Evolutionary conservation across 495 filamentous ascomycete species (phyloP), one percentile per base, ranked within the genome.

Genomic region (Daldinia vernicosa): DNA sequence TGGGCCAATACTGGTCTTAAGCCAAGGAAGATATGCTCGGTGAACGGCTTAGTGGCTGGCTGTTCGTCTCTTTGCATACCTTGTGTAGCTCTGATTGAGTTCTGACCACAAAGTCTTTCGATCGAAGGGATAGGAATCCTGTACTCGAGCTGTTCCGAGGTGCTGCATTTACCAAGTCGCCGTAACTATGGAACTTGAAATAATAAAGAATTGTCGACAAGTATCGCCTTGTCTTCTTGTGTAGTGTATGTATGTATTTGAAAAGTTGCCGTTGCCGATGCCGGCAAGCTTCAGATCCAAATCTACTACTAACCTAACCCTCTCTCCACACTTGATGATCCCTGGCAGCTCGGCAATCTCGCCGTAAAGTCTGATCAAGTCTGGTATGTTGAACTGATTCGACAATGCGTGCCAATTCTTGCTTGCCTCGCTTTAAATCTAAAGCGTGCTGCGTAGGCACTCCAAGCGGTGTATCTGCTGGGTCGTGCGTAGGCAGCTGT

Each of bases 281-380:
- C 65, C 70, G 66, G 70, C 39, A 60, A 47, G 54, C 40, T 32
- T 47, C 37, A 64, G 70, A 35, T 33, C 22, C 15, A 28, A 56
- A 11, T 58, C 28, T 12, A 22, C 17, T 58, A 62, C 55, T 68
- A 72, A 73, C 70, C 70, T 73, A 73, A 73, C 70, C 70, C 70
- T 73, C 70, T 72, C 70, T 69, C 65, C 70, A 66, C 70, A 61
- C 26, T 30, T 32, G n/a, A n/a, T 39, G 50, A 27, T 47, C 64
- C 40, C 70, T 68, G 64, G 52, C 26, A 63, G 63, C 37, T 72
- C 69, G 69, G 69, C 30, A 72, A 72, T 72, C 69, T 72, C 43
- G 59, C 59, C 33, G 66, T 54, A 52, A 22, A 62, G 15, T 56
- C 26, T 54, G 27, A 53, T 45, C 39, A 32, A 62, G 24, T 60